A percentile compares a stretch with the other conserved stretches of the same genome.
Evolutionary conservation across 1,139 yeast genomes (phyloP).

Genomic region (Candida mesenterica): DNA sequence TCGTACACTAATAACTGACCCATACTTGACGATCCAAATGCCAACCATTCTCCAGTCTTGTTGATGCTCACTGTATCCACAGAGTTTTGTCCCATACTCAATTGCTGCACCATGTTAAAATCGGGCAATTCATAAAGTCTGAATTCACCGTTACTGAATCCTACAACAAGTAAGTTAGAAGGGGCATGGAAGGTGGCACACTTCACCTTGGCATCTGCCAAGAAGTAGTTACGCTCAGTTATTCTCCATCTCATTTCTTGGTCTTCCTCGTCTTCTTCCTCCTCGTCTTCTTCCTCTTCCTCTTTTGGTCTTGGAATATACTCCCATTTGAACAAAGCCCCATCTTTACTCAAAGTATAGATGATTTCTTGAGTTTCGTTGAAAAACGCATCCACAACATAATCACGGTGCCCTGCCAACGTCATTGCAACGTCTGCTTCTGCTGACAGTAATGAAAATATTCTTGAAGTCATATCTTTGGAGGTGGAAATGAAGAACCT

Average conservation of each 20-base stretch:
- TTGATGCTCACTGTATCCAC: conserved; percentile 81
- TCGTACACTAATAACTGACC: conserved; percentile 97
- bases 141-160: conserved; percentile 88
- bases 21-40: conserved; percentile 84
- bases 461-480: conserved; percentile 83
- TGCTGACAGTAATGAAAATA: conserved; percentile 73
- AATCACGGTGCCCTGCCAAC: conserved; percentile 89
- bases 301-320: conserved; percentile 54
- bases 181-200: conserved; percentile 82
- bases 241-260: conserved; percentile 74
- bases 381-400: conserved; percentile 84
- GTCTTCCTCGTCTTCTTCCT: conserved; percentile 29
- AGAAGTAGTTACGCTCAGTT: conserved; percentile 70
- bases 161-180: conserved; percentile 77
- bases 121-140: conserved; percentile 81
- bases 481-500: conserved; percentile 84
- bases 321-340: conserved; percentile 92
- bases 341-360: conserved; percentile 91
- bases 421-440: conserved; percentile 84
- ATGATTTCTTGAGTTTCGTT: conserved; percentile 81
- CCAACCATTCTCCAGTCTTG: conserved; percentile 92
- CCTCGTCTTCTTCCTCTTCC: conserved; percentile 29
- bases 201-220: conserved; percentile 68
- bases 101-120: conserved; percentile 75
- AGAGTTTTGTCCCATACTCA: conserved; percentile 90